Evolutionary conservation across 495 filamentous ascomycete genomes (phyloP).

Genomic region (Annulohypoxylon nitens): DNA sequence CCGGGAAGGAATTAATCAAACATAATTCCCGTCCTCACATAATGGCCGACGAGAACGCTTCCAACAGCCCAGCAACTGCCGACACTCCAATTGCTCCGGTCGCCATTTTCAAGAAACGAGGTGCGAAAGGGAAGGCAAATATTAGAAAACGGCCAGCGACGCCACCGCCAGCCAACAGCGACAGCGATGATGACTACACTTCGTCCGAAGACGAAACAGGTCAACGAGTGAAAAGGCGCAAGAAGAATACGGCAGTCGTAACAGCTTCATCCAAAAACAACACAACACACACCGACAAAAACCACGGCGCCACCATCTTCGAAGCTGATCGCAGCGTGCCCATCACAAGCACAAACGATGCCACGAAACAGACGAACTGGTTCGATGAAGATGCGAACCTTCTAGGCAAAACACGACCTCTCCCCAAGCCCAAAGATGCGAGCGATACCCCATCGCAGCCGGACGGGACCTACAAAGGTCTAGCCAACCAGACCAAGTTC

Average conservation of each 20-base stretch:
- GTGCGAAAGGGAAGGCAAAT: conserved; percentile 78
- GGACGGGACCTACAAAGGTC: conserved; percentile 82
- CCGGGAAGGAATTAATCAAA: background rate
- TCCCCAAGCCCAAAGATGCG: conserved; percentile 39
- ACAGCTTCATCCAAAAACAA: conserved; percentile 65
- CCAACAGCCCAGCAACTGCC: conserved; percentile 43
- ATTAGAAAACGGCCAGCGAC: conserved; percentile 87
- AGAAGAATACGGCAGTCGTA: conserved; percentile 74
- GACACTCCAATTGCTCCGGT: conserved; percentile 59
- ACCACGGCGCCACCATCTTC: conserved; percentile 68
- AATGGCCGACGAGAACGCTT: conserved; percentile 48
- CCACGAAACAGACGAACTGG: conserved; percentile 94
- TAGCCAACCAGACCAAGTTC: conserved; percentile 77
- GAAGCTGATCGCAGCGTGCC: conserved; percentile 68
- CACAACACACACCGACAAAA: conserved; percentile 54
- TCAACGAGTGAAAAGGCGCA: conserved; percentile 79
- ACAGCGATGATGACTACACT: conserved; percentile 70
- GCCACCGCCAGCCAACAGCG: conserved; percentile 75
- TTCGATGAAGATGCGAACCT: conserved; percentile 79
- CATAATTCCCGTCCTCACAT: conserved; percentile 14
- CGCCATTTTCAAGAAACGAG: conserved; percentile 89
- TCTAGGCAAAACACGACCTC: conserved; percentile 71
- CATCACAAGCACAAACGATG: conserved; percentile 80
- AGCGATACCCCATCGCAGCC: conserved; percentile 44
- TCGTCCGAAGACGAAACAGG: conserved; percentile 84